phyloP scores from a whole-genome alignment of 2,329 filamentous ascomycete genomes.

The Xylariomycetidae sp. region DNA sequence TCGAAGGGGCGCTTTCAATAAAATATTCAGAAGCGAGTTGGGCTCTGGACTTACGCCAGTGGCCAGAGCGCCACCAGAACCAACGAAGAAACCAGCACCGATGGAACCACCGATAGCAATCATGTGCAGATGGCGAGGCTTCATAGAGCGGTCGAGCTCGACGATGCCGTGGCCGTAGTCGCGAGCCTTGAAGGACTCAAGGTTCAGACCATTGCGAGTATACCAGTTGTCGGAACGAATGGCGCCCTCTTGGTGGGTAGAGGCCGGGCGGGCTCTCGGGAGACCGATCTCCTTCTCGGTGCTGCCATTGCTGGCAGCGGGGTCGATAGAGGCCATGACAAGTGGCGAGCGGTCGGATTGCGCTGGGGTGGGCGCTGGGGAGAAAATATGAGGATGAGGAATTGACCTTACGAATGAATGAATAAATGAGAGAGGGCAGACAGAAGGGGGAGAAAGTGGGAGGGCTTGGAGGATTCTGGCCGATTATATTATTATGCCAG shows the following conservation, averaged over 20 bases:
- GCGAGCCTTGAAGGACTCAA: conserved; percentile 38
- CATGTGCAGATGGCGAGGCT: conserved; percentile 48
- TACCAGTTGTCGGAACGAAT: conserved; percentile 23
- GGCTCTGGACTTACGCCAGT: conserved; percentile 43
- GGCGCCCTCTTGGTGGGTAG: conserved; percentile 12
- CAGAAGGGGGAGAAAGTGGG: too few relatives aligned
- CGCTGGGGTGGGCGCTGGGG: neutral
- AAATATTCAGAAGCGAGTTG: neutral
- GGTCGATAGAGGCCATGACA: conserved; percentile 19
- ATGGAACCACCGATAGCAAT: conserved; percentile 53
- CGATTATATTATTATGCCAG: too few relatives aligned
- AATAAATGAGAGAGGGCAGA: too few relatives aligned
- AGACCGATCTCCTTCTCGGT: conserved; percentile 25
- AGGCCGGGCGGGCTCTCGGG: conserved; percentile 15
- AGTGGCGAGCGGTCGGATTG: too few relatives aligned
- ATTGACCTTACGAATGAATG: too few relatives aligned
- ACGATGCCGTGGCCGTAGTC: conserved; percentile 29
- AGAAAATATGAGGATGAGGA: conserved; percentile 1
- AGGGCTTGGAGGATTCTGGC: too few relatives aligned
- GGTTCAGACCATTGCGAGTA: conserved; percentile 37
- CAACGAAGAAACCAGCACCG: conserved; percentile 59
- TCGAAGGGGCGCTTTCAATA: neutral
- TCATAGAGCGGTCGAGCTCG: conserved; percentile 38
- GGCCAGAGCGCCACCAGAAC: conserved; percentile 46
- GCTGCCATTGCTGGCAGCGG: conserved; percentile 15